Evolutionary conservation across 2,329 filamentous ascomycete genomes (phyloP).

Genomic region (Xylariomycetidae sp.): DNA sequence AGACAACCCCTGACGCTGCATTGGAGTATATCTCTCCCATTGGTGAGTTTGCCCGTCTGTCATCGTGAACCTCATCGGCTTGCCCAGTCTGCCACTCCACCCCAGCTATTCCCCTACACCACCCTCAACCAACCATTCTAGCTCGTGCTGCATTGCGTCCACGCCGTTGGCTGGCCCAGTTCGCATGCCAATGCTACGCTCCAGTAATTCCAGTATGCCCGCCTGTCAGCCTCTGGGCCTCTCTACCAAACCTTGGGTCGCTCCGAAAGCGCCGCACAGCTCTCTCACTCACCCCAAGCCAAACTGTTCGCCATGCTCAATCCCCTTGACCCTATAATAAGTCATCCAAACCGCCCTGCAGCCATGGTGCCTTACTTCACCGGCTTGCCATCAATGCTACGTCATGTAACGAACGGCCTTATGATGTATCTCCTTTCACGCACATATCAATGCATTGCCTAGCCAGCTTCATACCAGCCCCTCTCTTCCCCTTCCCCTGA

Average conservation of each 20-base stretch:
- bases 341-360: no score
- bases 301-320: no score
- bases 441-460: no score
- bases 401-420: no score
- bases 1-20: slow-evolving; percentile 39
- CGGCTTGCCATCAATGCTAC: no score
- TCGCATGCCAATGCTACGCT: slow-evolving; percentile 25
- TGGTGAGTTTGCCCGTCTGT: slow-evolving; percentile 39
- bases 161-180: slow-evolving; percentile 40
- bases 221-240: slow-evolving; percentile 21
- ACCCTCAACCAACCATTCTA: slow-evolving; percentile 42
- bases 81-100: slow-evolving; percentile 10
- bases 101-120: slow-evolving; percentile 13
- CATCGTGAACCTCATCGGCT: not conserved
- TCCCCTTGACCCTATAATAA: no score
- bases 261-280: slow-evolving; percentile 13
- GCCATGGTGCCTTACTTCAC: no score
- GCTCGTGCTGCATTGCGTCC: slow-evolving; percentile 40
- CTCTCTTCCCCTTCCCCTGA: no score
- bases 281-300: no score
- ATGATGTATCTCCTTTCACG: no score
- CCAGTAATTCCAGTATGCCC: slow-evolving; percentile 17
- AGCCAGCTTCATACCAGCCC: no score
- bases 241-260: no score
- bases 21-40: slow-evolving; percentile 50